phyloP scores from a whole-genome alignment of 768 basidiomycete species.

The Rhodotorula babjevae region DNA sequence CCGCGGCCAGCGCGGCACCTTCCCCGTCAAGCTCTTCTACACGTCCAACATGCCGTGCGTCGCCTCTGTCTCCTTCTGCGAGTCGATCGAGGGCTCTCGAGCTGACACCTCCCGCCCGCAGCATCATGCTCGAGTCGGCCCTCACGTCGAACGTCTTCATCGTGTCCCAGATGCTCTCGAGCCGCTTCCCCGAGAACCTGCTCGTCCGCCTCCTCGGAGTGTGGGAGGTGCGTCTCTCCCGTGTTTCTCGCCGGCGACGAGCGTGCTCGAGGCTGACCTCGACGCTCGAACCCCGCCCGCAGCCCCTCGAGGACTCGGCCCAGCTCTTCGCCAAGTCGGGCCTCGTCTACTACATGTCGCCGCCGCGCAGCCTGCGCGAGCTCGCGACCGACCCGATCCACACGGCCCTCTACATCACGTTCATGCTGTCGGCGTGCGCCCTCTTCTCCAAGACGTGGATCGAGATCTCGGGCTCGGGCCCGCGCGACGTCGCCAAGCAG shows the following conservation, averaged over 20 bases:
- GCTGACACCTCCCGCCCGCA: background rate
- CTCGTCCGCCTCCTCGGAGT: conserved; percentile 84
- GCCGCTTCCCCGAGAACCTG: conserved; percentile 84
- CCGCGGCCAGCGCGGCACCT: conserved; percentile 90
- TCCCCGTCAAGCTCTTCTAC: conserved; percentile 98
- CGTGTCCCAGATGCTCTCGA: conserved; percentile 89
- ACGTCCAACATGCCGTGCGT: conserved; percentile 89
- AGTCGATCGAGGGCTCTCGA: no score
- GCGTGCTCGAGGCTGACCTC: background rate
- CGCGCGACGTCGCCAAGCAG: conserved; percentile 93
- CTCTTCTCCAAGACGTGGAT: conserved; percentile 99
- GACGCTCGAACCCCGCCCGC: conserved; percentile 5
- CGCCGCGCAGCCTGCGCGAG: conserved; percentile 86
- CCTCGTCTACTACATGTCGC: conserved; percentile 95
- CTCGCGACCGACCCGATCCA: conserved; percentile 90
- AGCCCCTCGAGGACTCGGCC: conserved; percentile 90
- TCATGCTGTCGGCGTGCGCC: conserved; percentile 90
- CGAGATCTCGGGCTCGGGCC: conserved; percentile 92
- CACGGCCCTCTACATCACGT: conserved; percentile 79
- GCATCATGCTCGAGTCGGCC: conserved; percentile 93
- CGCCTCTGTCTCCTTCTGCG: background rate
- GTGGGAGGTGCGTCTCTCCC: conserved; percentile 74
- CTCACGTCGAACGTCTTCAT: conserved; percentile 92
- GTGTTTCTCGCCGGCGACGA: background rate
- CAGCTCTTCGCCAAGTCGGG: conserved; percentile 86